Evolutionary conservation across 164 flowering plant genomes (phyloP), one percentile per base, ranked within the genome.

Genomic region (Annona cherimola): DNA sequence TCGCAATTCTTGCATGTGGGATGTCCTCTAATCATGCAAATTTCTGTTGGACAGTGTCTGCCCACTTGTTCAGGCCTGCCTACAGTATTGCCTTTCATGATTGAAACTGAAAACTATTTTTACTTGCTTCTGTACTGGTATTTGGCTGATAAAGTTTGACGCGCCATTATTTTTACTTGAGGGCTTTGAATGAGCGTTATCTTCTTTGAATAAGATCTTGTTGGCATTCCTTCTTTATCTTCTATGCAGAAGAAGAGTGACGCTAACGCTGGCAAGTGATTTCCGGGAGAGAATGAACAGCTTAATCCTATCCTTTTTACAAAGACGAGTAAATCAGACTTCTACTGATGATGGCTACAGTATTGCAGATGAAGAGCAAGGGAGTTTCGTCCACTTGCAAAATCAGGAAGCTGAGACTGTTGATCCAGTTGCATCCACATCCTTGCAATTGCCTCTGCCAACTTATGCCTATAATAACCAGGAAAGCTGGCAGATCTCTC

Each of bases 181-280:
- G 35, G 35, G 35, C 35, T 50, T 50, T 50, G 57, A 50, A 9
- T 50, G 57, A 50, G 57, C 57, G 14, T 50, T 11, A 16, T 50
- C 14, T 9, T 11, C 9, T 26, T 50, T 50, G 14, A 50, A 50
- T 16, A 50, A 12, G 9, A 50, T 50, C 9, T 9, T 50, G 11
- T 50, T 11, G 14, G 9, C 11, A 50, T 8, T 9, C 14, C 57
- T 50, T 26, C 57, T 50, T 50, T 50, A 2, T 19, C 83, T 69
- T 67, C 0, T 54, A 8, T 79, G 83, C 89, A 95, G 99, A 75
- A 83, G 84, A 76, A 86, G 81, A 73, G 99, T 95, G 3, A 86
- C 99, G 57, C 81, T 66, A 63, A 85, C 83, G 69, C 90, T 95
- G 55, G 61, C 84, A 4, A 91, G 98, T 75, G 90, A 79, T 41